These are phyloP conservation scores for Gigaspora rosea DNA, from an alignment of 192 early-diverging fungal species.

Conservation along the genomic window DNA sequence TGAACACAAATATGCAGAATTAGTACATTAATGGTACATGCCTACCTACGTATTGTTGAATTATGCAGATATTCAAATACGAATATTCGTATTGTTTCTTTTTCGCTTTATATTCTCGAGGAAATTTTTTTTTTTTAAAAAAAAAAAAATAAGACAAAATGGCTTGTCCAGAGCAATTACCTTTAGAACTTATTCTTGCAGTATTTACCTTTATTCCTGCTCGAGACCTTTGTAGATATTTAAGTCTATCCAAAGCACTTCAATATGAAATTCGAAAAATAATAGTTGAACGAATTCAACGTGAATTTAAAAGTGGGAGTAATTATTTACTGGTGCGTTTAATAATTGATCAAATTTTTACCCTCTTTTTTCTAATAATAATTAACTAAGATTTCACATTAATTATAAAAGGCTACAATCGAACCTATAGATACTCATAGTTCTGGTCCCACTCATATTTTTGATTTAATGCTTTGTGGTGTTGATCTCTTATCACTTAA, in stretches of 20 bases:
- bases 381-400: background rate
- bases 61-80: too few relatives aligned
- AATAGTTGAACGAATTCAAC: slow-evolving; percentile 15
- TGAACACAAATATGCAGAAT: too few relatives aligned
- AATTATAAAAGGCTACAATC: slow-evolving; percentile 13
- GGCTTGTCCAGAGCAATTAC: background rate
- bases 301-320: background rate
- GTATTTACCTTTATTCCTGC: slow-evolving; percentile 22
- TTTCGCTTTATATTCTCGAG: too few relatives aligned
- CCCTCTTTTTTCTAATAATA: background rate
- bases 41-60: too few relatives aligned
- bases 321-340: slow-evolving; percentile 22
- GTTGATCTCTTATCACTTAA: background rate
- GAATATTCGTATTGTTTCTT: too few relatives aligned
- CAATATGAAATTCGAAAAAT: slow-evolving; percentile 20
- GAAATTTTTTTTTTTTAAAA: too few relatives aligned
- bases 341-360: background rate
- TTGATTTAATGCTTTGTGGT: slow-evolving; percentile 17
- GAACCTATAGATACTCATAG: slow-evolving; percentile 14
- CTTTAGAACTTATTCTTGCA: slow-evolving; percentile 15
- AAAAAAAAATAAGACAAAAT: background rate
- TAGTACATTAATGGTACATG: too few relatives aligned
- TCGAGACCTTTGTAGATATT: slow-evolving; percentile 10
- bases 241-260: slow-evolving; percentile 20
- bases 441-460: slow-evolving; percentile 25